phyloP scores from a whole-genome alignment of 805 yeast genomes.

The Wickerhamomyces ciferrii region DNA sequence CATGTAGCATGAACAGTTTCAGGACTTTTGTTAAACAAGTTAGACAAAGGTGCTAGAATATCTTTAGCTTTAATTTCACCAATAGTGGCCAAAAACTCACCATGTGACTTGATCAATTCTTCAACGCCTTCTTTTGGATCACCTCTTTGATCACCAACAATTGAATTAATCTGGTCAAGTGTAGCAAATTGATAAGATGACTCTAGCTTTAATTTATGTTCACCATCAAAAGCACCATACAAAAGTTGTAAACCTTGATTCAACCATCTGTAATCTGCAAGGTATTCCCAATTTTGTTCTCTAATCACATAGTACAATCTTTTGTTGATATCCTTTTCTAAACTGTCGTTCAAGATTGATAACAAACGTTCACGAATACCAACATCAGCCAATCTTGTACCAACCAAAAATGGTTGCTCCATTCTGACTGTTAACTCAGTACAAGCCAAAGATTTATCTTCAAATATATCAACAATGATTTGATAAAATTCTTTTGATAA shows the following conservation, averaged over 20 bases:
- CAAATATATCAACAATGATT: conserved; percentile 83
- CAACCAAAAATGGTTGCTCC: conserved; percentile 95
- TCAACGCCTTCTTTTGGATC: conserved; percentile 22
- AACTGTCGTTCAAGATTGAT: conserved; percentile 69
- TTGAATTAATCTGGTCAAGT: conserved; percentile 33
- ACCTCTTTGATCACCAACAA: conserved; percentile 15
- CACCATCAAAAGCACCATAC: conserved; percentile 67
- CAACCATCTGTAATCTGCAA: conserved; percentile 92
- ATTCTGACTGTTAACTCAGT: conserved; percentile 89
- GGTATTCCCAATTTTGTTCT: conserved; percentile 95
- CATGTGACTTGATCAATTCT: conserved; percentile 28
- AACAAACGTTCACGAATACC: conserved; percentile 71
- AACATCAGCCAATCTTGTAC: conserved; percentile 79
- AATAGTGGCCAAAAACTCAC: conserved; percentile 20
- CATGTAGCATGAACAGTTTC: conserved; percentile 79
- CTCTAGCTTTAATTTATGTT: conserved; percentile 39
- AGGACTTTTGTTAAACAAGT: conserved; percentile 76
- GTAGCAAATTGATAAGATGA: conserved; percentile 51
- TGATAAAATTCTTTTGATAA: conserved; percentile 75
- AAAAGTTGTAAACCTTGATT: conserved; percentile 87
- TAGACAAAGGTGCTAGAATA: conserved; percentile 66
- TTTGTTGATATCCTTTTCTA: conserved; percentile 73
- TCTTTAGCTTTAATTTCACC: conserved; percentile 47
- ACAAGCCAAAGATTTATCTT: conserved; percentile 67
- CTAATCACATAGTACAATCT: conserved; percentile 82